Evolutionary conservation across 306 rosid genomes (phyloP).

Genomic region (Macrotyloma uniflorum): DNA sequence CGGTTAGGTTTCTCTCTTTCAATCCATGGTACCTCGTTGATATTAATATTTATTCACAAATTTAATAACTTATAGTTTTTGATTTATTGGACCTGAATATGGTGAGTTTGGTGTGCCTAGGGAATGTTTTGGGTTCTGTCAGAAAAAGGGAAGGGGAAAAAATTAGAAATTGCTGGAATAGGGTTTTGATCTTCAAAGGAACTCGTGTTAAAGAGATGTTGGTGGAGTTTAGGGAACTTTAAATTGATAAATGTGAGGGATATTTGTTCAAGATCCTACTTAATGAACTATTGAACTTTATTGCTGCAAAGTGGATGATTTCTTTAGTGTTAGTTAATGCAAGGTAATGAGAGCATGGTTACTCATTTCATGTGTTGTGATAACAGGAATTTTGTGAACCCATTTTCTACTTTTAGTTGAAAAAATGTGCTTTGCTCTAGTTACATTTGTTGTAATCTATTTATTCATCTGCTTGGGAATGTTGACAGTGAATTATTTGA

Average conservation of each 20-base stretch:
- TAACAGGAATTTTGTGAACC: not conserved
- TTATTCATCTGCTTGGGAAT: not conserved
- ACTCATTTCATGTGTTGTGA: not conserved
- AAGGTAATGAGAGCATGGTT: not conserved
- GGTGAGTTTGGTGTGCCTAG: not conserved
- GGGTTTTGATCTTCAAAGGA: not conserved
- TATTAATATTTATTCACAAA: not conserved
- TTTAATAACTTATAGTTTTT: not conserved
- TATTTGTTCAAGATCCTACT: not conserved
- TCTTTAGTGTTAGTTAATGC: not conserved
- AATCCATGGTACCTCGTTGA: not conserved
- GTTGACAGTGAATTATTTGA: not conserved
- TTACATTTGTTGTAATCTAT: not conserved
- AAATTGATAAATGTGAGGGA: not conserved
- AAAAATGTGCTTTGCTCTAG: not conserved
- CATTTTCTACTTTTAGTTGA: not conserved
- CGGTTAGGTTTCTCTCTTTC: constrained; percentile 43
- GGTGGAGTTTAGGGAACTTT: not conserved
- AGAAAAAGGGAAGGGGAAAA: not conserved
- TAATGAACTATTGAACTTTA: not conserved
- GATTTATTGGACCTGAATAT: not conserved
- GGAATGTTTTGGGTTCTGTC: not conserved
- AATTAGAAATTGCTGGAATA: constrained; percentile 1
- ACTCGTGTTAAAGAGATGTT: not conserved
- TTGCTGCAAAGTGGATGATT: not conserved